A percentile compares a stretch with the other conserved stretches of the same genome.
Conservation (phyloP, 805 yeast genomes). For the Candida railenensis region DNA sequence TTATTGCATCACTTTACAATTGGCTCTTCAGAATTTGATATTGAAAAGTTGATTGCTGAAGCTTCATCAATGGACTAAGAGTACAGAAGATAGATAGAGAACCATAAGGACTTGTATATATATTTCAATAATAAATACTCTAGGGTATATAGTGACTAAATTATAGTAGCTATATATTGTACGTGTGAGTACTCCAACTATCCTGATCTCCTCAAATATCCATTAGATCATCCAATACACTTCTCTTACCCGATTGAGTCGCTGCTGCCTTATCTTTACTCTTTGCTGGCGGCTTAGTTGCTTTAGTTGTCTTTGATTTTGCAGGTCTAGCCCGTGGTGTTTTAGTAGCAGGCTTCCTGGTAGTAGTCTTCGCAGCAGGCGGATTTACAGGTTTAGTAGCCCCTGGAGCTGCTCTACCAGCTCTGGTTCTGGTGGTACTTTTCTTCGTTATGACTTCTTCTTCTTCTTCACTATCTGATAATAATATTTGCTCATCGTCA, state of each 20-base stretch:
- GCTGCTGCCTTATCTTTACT: background rate
- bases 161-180: too few species aligned
- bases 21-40: conserved; percentile 65
- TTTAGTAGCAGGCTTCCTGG: background rate
- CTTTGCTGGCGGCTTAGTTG: conserved; percentile 1
- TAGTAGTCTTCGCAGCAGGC: background rate
- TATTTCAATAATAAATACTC: too few species aligned
- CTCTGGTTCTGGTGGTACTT: background rate
- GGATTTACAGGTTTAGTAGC: background rate
- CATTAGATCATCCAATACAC: conserved; percentile 3
- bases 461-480: conserved; percentile 7
- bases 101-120: too few species aligned
- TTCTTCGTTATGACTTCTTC: background rate
- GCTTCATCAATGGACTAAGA: conserved; percentile 65
- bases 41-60: conserved; percentile 67
- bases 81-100: background rate
- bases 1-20: conserved; percentile 66
- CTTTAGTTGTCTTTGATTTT: conserved; percentile 3
- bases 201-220: background rate
- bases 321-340: conserved; percentile 3
- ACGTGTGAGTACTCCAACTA: too few species aligned
- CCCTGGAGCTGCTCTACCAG: background rate
- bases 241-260: background rate
- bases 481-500: conserved; percentile 11
- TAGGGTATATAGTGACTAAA: background rate